These are phyloP conservation scores for Vaccinium vitisidaea DNA, from an alignment of 148 eudicot species.

Conservation along the genomic window DNA sequence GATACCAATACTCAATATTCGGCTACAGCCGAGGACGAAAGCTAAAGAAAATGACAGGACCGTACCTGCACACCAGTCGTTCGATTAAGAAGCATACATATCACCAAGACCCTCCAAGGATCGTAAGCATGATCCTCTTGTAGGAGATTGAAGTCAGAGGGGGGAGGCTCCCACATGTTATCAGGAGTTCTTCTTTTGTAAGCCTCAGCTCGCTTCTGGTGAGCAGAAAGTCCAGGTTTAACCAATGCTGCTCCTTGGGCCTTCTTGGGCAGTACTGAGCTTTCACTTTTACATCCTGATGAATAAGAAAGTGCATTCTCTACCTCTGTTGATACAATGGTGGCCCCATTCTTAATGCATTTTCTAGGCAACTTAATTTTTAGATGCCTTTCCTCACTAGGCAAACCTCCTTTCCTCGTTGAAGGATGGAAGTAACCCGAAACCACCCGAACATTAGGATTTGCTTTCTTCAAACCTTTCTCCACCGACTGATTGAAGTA, in stretches of 20 bases:
- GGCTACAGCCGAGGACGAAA: background rate
- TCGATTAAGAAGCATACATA: conserved; percentile 76
- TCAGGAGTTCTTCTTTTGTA: conserved; percentile 52
- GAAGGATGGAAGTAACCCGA: conserved; percentile 22
- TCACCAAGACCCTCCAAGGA: conserved; percentile 92
- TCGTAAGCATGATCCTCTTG: conserved; percentile 82
- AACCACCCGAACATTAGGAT: conserved; percentile 19
- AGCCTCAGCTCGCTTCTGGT: conserved; percentile 55
- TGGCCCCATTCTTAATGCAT: background rate
- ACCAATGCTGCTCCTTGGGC: conserved; percentile 13
- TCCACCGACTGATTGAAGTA: background rate
- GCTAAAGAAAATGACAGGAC: conserved; percentile 3
- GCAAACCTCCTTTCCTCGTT: background rate
- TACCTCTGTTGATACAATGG: background rate
- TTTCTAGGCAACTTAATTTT: background rate
- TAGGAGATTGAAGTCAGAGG: conserved; percentile 56
- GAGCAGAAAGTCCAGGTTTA: conserved; percentile 34
- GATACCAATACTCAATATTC: background rate
- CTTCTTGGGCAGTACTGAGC: conserved; percentile 21
- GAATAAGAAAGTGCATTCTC: conserved; percentile 2
- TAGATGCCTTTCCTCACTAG: background rate
- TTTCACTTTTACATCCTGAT: background rate
- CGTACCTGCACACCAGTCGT: conserved; percentile 81
- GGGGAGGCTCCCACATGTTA: conserved; percentile 77
- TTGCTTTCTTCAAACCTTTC: background rate